Conservation (phyloP, 805 yeast genomes). For the Saccharomyces eubayanus region DNA sequence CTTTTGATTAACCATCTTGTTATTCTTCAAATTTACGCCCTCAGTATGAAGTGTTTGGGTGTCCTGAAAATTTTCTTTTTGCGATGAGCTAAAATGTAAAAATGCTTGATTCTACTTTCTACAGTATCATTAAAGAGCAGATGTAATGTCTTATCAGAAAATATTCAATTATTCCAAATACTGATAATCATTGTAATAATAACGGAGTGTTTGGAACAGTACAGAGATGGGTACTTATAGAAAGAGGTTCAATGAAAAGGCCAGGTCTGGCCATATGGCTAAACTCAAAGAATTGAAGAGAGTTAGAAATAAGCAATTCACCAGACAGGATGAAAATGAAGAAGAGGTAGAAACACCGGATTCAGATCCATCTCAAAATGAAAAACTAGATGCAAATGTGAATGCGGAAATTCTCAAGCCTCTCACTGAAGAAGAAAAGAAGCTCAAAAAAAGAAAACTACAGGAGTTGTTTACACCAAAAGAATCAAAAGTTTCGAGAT, state of each 20-base stretch:
- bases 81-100: background rate
- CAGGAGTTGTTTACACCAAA: constrained; percentile 50
- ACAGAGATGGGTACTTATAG: constrained; percentile 69
- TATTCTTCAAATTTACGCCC: background rate
- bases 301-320: constrained; percentile 63
- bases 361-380: constrained; percentile 9
- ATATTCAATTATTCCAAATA: background rate
- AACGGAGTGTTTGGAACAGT: background rate
- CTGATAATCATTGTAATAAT: too few relatives aligned
- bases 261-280: constrained; percentile 75
- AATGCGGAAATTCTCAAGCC: constrained; percentile 60
- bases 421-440: constrained; percentile 53
- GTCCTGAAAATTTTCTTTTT: background rate
- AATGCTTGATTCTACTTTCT: background rate
- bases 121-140: background rate
- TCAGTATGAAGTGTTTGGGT: background rate
- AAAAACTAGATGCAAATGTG: constrained; percentile 33
- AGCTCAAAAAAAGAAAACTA: constrained; percentile 55
- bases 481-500: constrained; percentile 60
- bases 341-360: constrained; percentile 20
- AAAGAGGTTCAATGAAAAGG: constrained; percentile 75
- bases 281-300: constrained; percentile 62
- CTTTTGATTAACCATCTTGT: background rate
- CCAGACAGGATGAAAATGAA: constrained; percentile 40
- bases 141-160: background rate